Percentiles rank a stretch among this genome's conserved stretches.
Evolutionary conservation across 2,329 filamentous ascomycete genomes (phyloP).

Genomic region (Diaporthe vexans): DNA sequence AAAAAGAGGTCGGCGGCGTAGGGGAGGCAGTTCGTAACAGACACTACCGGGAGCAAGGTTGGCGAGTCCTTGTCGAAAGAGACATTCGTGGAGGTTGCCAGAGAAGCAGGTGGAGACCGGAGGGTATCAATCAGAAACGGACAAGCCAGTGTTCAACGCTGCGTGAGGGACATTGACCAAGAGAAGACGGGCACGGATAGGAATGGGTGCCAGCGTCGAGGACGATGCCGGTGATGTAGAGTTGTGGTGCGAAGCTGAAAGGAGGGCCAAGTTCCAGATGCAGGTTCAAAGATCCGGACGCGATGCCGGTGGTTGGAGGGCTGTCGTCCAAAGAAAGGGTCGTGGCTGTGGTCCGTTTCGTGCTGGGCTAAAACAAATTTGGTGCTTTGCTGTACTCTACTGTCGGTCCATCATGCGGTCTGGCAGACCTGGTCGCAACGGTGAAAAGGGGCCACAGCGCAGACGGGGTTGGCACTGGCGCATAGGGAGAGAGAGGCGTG

Average conservation of each 20-base stretch:
- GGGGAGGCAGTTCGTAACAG: slow-evolving; percentile 38
- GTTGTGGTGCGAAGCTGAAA: slow-evolving; percentile 14
- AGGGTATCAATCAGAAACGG: slow-evolving; percentile 37
- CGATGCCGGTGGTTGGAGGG: slow-evolving; percentile 30
- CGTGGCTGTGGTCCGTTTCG: slow-evolving; percentile 25
- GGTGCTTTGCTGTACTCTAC: slow-evolving; percentile 38
- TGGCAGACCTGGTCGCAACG: slow-evolving; percentile 33
- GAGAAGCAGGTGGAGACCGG: slow-evolving; percentile 15
- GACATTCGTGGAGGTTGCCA: slow-evolving; percentile 40
- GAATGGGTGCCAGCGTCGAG: slow-evolving; percentile 7
- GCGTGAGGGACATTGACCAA: slow-evolving; percentile 35
- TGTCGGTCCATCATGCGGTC: slow-evolving; percentile 36
- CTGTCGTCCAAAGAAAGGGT: slow-evolving; percentile 34
- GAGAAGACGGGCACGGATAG: slow-evolving; percentile 10
- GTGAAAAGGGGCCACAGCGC: slow-evolving; percentile 39
- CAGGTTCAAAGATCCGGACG: slow-evolving; percentile 33
- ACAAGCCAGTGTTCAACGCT: slow-evolving; percentile 37
- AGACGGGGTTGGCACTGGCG: slow-evolving; percentile 35
- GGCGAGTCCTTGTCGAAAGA: slow-evolving; percentile 41
- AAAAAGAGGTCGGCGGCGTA: slow-evolving; percentile 8
- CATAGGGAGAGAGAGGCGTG: slow-evolving; percentile 28
- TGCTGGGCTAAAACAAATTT: slow-evolving; percentile 37
- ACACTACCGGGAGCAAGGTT: slow-evolving; percentile 43
- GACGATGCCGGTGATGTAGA: slow-evolving; percentile 3
- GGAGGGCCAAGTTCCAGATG: slow-evolving; percentile 22